These are phyloP conservation scores for Calonectria ilicicola DNA, from an alignment of 2,329 filamentous ascomycete genomes.

Conservation along the genomic window DNA sequence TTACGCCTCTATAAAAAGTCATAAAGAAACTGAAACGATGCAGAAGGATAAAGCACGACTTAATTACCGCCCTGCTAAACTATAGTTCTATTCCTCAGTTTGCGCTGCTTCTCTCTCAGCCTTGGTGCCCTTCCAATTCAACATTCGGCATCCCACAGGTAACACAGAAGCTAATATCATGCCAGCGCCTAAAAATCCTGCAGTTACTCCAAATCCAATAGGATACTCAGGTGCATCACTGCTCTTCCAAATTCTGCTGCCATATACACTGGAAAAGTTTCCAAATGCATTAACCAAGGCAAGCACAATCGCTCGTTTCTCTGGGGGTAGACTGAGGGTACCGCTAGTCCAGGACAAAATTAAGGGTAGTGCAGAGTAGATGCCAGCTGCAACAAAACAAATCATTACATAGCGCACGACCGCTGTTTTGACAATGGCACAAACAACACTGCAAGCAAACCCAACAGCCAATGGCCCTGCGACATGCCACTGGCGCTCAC, in stretches of 20 bases:
- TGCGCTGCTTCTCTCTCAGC: conserved; percentile 8
- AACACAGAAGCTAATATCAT: conserved; percentile 40
- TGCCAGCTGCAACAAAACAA: conserved; percentile 14
- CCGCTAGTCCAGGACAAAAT: conserved; percentile 31
- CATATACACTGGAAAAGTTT: conserved; percentile 22
- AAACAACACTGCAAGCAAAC: conserved; percentile 14
- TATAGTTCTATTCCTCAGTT: neutral
- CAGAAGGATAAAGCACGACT: too few species aligned
- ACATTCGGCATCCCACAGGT: conserved; percentile 33
- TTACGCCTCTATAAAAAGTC: too few species aligned
- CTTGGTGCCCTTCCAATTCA: conserved; percentile 21
- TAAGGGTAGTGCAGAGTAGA: conserved; percentile 16
- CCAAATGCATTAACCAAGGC: conserved; percentile 24
- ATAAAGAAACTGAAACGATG: too few species aligned
- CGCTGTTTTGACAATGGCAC: neutral
- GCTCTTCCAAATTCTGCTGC: conserved; percentile 21
- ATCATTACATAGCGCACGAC: conserved; percentile 30
- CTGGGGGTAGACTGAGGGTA: neutral
- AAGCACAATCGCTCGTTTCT: conserved; percentile 23
- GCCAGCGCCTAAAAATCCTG: conserved; percentile 41
- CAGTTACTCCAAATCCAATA: conserved; percentile 45
- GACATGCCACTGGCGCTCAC: conserved; percentile 18
- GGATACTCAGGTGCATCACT: conserved; percentile 47
- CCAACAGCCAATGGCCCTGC: neutral
- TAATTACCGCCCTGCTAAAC: too few species aligned